Conservation (phyloP, 192 early-diverging fungal species). For the Coemansia sp. region DNA sequence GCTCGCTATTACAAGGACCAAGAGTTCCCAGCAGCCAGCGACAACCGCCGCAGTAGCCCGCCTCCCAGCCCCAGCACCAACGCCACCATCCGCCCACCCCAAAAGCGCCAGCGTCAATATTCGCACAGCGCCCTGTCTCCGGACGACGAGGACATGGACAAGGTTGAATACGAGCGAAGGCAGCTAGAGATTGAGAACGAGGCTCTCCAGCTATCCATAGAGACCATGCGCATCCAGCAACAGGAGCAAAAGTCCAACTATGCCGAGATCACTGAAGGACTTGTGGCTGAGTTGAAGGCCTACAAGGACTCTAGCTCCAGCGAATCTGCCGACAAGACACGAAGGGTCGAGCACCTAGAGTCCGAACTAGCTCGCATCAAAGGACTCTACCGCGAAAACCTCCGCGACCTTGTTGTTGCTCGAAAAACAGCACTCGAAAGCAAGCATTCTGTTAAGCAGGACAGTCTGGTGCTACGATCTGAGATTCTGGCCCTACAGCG, state of each 20-base stretch:
- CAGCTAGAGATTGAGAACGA: conserved; percentile 52
- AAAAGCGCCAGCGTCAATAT: conserved; percentile 34
- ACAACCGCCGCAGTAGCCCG: conserved; percentile 3
- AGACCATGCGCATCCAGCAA: conserved; percentile 55
- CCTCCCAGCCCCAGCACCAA: conserved; percentile 17
- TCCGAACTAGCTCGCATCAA: conserved; percentile 42
- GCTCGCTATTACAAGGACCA: conserved; percentile 36
- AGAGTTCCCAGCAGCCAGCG: conserved; percentile 12
- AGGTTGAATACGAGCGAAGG: conserved; percentile 26
- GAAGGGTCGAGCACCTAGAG: conserved; percentile 37
- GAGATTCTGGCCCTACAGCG: conserved; percentile 51
- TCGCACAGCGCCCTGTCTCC: conserved; percentile 1
- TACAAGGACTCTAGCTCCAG: conserved; percentile 21
- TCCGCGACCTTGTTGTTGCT: conserved; percentile 45
- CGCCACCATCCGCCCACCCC: conserved; percentile 16
- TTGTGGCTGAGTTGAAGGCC: conserved; percentile 34
- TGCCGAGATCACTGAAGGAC: conserved; percentile 47
- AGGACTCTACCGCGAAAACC: conserved; percentile 45
- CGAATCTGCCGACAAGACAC: conserved; percentile 24
- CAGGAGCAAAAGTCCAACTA: conserved; percentile 52
- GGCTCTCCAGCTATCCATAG: conserved; percentile 43
- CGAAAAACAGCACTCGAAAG: conserved; percentile 42
- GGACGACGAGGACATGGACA: conserved; percentile 7
- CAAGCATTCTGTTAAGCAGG: conserved; percentile 51
- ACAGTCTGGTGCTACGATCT: conserved; percentile 46